Base-by-base conservation (phyloP, 75 land plant species). In the Sequoiadendron giganteum region DNA sequence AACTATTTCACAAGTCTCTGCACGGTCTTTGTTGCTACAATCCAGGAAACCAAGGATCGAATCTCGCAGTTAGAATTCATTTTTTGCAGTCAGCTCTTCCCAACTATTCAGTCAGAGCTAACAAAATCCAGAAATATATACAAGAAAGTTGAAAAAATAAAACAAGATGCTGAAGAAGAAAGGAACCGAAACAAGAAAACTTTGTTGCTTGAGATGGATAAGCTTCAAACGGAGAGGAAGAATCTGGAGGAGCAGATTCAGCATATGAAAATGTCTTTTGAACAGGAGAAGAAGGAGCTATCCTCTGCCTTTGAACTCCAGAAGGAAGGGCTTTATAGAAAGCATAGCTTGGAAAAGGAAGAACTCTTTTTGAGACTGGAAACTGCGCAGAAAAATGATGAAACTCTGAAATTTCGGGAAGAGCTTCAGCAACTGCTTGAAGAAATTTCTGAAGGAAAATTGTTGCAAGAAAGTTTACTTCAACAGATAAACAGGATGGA, bases 31-130 rank as follows among this genome's bases (percentile, higher is more conserved):
- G 95, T 94, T 49, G 95, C 95, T 14, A 91, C 93, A 45, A 93
- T 97, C 85, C 93, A 92, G 87, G 98, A 97, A 86, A 87, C 93
- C 14, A 93, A 93, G 88, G 97, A 94, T 52, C 89, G 95, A 86
- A 92, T 97, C 87, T 93, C 93, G 32, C 94, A 93, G 82, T 87
- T 97, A 52, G 97, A 97, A 83, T 86, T 92, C 73, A 88, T 94
- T 38, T 95, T 96, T 87, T 95, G 95, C 89, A 89, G 89, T 58
- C 92, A 97, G 89, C 90, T 95, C 61, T 97, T 89, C 83, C 98
- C 97, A 3, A 88, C 86, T 88, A 89, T 96, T 86, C 96, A 95
- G 52, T 7, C 34, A 10, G 86, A 85, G 89, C 84, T 90, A 15
- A 81, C 89, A 47, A 91, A 86, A 40, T 85, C 92, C 18, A 91